These are phyloP conservation scores for Pholiota conissans DNA, from an alignment of 768 basidiomycete species.

Conservation along the genomic window DNA sequence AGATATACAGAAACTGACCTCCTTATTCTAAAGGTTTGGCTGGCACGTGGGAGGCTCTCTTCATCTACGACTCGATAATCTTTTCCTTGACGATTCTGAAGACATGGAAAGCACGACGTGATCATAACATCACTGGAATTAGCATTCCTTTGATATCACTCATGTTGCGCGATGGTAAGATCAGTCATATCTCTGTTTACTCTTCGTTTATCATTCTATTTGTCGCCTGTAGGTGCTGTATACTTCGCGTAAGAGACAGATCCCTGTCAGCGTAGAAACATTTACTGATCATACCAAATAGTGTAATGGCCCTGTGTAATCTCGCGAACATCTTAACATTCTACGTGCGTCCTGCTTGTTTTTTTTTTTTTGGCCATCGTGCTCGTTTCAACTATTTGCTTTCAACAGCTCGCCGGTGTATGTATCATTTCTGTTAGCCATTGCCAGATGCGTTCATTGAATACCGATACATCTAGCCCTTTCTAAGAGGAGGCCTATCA, in stretches of 20 bases:
- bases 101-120: conserved; percentile 36
- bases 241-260: conserved; percentile 52
- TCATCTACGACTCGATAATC: conserved; percentile 47
- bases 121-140: conserved; percentile 23
- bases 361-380: too few relatives aligned
- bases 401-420: conserved; percentile 9
- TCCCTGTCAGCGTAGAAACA: too few relatives aligned
- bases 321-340: conserved; percentile 44
- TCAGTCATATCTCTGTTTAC: neutral
- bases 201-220: neutral
- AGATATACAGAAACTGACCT: neutral
- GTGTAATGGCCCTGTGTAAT: conserved; percentile 53
- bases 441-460: neutral
- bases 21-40: conserved; percentile 27
- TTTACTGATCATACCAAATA: too few relatives aligned
- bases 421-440: conserved; percentile 5
- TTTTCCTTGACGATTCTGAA: conserved; percentile 49
- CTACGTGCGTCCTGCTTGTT: conserved; percentile 25
- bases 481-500: conserved; percentile 46
- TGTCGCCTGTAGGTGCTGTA: conserved; percentile 39
- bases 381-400: too few relatives aligned
- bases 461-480: conserved; percentile 31
- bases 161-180: conserved; percentile 51
- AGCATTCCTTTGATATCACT: conserved; percentile 38
- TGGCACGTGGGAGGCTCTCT: conserved; percentile 50